Base-by-base conservation (phyloP, 2,329 filamentous ascomycete genomes). In the Aspergillus arachidicola region DNA sequence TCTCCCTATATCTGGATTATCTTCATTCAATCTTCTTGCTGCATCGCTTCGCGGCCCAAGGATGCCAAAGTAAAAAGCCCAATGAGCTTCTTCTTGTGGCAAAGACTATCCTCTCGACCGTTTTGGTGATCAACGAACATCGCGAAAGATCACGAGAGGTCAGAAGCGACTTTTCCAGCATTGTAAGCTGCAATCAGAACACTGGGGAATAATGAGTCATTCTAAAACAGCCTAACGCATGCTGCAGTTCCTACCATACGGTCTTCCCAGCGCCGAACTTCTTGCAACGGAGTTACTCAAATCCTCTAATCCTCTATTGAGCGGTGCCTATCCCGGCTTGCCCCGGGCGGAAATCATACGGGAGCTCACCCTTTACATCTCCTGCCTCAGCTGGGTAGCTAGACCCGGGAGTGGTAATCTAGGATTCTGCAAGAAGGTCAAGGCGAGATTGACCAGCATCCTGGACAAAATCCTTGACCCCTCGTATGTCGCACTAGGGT, bases 381-480 rank as follows among this genome's bases (percentile, higher is more conserved):
- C 46, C 46, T 50, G 46, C 23, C 14, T 50, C 1, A 50, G 46
- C 23, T 50, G 46, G 46, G 23, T 50, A 14, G 46, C 46, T 28
- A 28, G 46, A 3, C 46, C 46, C 1, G 46, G 57, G 9, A 59
- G 45, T 38, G 43, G 45, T 7, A 59, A 59, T 28, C n/a, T 38
- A 19, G 57, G 34, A 7, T 59, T 50, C 12, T 59, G 57, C 57
- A 59, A 51, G 6, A 41, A 51, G 19, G 45, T 59, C n/a, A 59
- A 59, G 16, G 57, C 57, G 26, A 59, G 14, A 50, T n/a, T 59
- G 2, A 59, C 57, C 12, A 46, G 57, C 11, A 59, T 50, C 19
- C 45, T 59, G 57, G 57, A 59, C 11, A 30, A 53, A 30, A 59
- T 60, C 12, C 30, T 56, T 10, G 59, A 56, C 34, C 57, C 51